These are phyloP conservation scores for Vigna mungo DNA, from an alignment of 306 rosid species.

Conservation along the genomic window DNA sequence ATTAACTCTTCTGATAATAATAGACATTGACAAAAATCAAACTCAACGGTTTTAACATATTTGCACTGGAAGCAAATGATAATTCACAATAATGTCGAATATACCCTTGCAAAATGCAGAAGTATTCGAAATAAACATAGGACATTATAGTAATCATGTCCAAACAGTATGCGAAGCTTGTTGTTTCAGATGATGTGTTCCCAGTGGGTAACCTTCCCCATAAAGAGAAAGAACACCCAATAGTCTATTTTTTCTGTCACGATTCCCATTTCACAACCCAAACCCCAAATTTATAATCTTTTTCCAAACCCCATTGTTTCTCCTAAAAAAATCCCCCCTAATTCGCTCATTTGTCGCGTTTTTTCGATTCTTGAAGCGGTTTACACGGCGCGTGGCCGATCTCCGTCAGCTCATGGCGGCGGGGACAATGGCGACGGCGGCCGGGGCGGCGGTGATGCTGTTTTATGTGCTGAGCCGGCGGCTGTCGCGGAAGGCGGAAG, in stretches of 20 bases:
- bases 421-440: slow-evolving; percentile 94
- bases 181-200: slow-evolving; percentile 39
- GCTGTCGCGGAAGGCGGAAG: slow-evolving; percentile 46
- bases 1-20: not conserved
- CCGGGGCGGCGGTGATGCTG: slow-evolving; percentile 84
- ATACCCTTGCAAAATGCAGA: not conserved
- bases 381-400: slow-evolving; percentile 13
- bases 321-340: not conserved
- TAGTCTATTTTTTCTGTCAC: slow-evolving; percentile 36
- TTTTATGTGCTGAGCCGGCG: slow-evolving; percentile 69
- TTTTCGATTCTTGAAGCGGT: slow-evolving; percentile 5
- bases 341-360: not conserved
- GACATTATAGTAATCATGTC: not conserved
- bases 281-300: not conserved
- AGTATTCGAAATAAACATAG: not conserved
- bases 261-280: slow-evolving; percentile 26
- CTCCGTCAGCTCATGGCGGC: slow-evolving; percentile 68
- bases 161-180: slow-evolving; percentile 2
- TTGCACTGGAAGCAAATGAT: not conserved
- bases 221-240: slow-evolving; percentile 18
- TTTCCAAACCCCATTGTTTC: slow-evolving; percentile 6
- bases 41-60: not conserved
- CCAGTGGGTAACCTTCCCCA: slow-evolving; percentile 25
- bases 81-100: not conserved
- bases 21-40: not conserved